Base-by-base conservation (phyloP, 2,329 filamentous ascomycete genomes). In the Curvularia lunata region DNA sequence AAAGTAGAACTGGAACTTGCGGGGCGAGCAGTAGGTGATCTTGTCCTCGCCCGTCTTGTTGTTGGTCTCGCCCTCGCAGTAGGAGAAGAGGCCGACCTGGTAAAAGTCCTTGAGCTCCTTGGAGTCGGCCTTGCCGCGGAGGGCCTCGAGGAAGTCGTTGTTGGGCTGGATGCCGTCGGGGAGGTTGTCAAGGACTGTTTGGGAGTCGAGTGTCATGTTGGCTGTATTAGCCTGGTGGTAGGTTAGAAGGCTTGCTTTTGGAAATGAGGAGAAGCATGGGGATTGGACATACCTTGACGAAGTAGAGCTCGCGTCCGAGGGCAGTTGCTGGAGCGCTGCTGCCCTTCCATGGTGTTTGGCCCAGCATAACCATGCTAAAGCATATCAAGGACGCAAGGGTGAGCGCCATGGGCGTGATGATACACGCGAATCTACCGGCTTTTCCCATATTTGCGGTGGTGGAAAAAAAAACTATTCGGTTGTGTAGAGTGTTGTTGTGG, bases 61-160 rank as follows among this genome's bases (percentile, higher is more conserved):
- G 68, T 82, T 81, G 64, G 84, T 83, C 49, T 83, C 78, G 52
- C 84, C 86, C 56, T 82, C 81, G 85, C 95, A 98, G 84, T 92
- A 97, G 74, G 90, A 90, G 90, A 91, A 96, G 37, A 98, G 83
- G 72, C 85, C 86, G 73, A 98, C 83, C 60, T 90, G 85, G 84
- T 97, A 98, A 71, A 87, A 83, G 73, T 94, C 87, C 70, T 84
- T 85, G 58, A 97, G 84, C 53, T 85, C 64, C 52, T 70, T 69
- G 42, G 75, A 67, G 5, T 72, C 66, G 34, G 76, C 69, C 41
- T 74, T 71, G 49, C 73, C 68, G 10, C 77, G 68, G 53, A 83
- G 74, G 12, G 81, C 68, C 16, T 72, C 23, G 64, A 77, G 65
- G 25, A 83, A 74, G 4, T 80, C 69, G 54, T 74, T 70, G 60